phyloP scores from a whole-genome alignment of 2,329 filamentous ascomycete genomes.

The Colletotrichum sp. region DNA sequence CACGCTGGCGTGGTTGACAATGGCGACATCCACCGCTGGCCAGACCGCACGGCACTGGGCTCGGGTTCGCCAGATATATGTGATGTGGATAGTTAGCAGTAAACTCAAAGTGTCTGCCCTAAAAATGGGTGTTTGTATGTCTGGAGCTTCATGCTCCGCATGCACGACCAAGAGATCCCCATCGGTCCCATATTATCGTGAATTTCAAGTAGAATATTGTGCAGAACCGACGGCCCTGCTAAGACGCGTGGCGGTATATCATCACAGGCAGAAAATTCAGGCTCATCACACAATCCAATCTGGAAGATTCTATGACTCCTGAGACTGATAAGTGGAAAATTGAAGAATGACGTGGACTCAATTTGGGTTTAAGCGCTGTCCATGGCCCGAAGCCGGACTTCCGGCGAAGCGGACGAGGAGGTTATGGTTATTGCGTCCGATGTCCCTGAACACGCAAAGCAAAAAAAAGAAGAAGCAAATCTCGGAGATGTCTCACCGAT shows the following conservation, averaged over 20 bases:
- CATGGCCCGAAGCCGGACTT: neutral
- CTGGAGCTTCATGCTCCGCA: neutral
- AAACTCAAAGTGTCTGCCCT: neutral
- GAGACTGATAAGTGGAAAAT: neutral
- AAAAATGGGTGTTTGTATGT: neutral
- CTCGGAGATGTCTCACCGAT: neutral
- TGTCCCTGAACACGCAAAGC: neutral
- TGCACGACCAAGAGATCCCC: neutral
- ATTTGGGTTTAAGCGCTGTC: neutral
- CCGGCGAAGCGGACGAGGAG: neutral
- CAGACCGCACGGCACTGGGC: neutral
- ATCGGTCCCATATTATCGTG: neutral
- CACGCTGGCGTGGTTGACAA: neutral
- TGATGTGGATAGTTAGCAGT: neutral
- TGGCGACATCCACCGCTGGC: neutral
- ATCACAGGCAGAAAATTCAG: neutral
- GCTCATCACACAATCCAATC: neutral
- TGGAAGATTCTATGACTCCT: neutral
- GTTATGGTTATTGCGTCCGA: neutral
- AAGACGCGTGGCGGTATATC: neutral
- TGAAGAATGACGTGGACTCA: neutral
- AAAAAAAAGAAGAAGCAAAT: neutral
- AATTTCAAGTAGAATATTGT: neutral
- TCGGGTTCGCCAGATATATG: neutral
- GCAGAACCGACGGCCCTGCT: neutral